These are phyloP conservation scores for Sphagnurus paluster DNA, from an alignment of 1,284 basidiomycete species.

Conservation along the genomic window DNA sequence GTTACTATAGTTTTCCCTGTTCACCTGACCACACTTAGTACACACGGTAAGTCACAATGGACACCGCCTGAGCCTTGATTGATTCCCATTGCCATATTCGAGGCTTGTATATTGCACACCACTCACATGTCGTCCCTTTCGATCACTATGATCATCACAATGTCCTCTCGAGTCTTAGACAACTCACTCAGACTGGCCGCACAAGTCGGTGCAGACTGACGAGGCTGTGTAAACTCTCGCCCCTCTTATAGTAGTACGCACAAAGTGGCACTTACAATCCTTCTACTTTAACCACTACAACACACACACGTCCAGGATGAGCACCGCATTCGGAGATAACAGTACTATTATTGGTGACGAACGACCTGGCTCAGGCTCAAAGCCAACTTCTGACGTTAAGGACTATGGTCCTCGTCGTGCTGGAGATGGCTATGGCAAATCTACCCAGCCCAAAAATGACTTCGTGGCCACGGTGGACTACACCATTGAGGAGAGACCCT, in stretches of 20 bases:
- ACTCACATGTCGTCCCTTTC: background rate
- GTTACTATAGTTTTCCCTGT: no score
- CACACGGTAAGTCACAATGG: no score
- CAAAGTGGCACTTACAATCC: no score
- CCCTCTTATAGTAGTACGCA: no score
- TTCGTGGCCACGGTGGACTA: conserved; percentile 40
- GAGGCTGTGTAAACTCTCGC: conserved; percentile 8
- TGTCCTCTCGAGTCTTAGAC: background rate
- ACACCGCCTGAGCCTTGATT: no score
- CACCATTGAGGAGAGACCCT: conserved; percentile 51
- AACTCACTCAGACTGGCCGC: background rate
- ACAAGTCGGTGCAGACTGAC: background rate
- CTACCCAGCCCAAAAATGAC: conserved; percentile 22
- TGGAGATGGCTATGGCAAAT: conserved; percentile 20
- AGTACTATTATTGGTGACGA: conserved; percentile 34
- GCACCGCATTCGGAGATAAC: conserved; percentile 25
- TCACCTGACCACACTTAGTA: no score
- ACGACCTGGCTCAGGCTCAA: conserved; percentile 14
- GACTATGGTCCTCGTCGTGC: conserved; percentile 19
- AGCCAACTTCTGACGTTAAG: conserved; percentile 5
- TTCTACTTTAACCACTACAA: background rate
- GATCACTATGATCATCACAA: background rate
- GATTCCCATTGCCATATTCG: no score
- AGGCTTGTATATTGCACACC: background rate
- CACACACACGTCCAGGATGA: conserved; percentile 13